Base-by-base conservation (phyloP, 148 eudicot species). In the Linanthus parryae region DNA sequence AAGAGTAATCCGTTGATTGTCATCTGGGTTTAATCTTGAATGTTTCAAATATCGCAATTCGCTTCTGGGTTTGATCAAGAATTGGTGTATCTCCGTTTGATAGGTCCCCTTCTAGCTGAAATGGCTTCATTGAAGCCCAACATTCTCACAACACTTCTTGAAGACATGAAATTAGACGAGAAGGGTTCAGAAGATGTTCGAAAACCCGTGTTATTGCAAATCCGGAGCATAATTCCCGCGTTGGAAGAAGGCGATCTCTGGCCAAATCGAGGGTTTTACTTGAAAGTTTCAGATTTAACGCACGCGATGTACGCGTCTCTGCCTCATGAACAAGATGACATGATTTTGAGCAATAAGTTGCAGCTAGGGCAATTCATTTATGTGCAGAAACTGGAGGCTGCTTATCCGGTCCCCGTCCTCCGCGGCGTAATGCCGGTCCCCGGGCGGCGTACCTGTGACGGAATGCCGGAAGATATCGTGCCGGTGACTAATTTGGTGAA, bases 261-360 rank as follows among this genome's bases (percentile, higher is more conserved):
- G 78, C 82, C 85, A 19, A 79, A 68, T 17, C 66, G 63, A 56
- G 90, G 90, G 16, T 83, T 83, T 56, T 80, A 73, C 61, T 43
- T 83, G 46, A 79, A 79, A 61, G 85, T 83, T 30, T 76, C 80
- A 4, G 91, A 83, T 66, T 67, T 48, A 28, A 48, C 81, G 4
- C 91, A 83, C 22, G 78, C 91, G n/a, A 73, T 66, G 21, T 79
- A 73, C 27, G 91, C 73, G 34, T 71, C 85, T 12, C 54, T 83
- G 26, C 72, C 85, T 49, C 64, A 65, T 28, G 85, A 83, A 47
- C 70, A 75, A 12, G 69, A 76, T 46, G 91, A 83, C 17, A 40
- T 83, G 73, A 76, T 83, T 58, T 40, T 76, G 21, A 64, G 66
- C 56, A 77, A 83, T 60, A 63, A 68, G 42, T 59, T 83, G 31